phyloP scores from a whole-genome alignment of 1,284 basidiomycete species.

The Cerioporus squamosus region DNA sequence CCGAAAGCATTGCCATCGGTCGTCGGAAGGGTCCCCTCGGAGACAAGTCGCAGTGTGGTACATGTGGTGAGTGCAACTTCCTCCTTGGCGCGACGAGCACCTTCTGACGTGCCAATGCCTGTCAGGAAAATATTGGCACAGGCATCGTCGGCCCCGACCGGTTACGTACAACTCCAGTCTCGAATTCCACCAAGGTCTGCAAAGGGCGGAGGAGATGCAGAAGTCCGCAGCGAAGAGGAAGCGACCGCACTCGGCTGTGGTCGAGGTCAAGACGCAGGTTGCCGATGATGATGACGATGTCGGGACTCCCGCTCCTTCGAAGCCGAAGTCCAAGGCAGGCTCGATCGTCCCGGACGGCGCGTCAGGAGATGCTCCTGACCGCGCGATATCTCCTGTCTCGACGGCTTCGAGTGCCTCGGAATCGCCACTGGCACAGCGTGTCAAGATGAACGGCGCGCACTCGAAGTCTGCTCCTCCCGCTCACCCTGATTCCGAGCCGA shows the following conservation, averaged over 20 bases:
- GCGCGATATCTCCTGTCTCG: slow-evolving; percentile 68
- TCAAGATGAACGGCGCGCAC: slow-evolving; percentile 55
- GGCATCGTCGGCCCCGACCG: slow-evolving; percentile 77
- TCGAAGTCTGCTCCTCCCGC: slow-evolving; percentile 32
- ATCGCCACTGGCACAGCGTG: slow-evolving; percentile 63
- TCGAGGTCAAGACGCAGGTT: slow-evolving; percentile 41
- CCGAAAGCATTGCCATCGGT: slow-evolving; percentile 83
- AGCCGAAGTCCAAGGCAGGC: slow-evolving; percentile 36
- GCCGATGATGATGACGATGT: slow-evolving; percentile 61
- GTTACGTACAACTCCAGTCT: slow-evolving; percentile 78
- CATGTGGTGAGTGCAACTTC: slow-evolving; percentile 72
- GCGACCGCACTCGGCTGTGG: slow-evolving; percentile 38
- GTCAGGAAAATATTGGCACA: slow-evolving; percentile 84
- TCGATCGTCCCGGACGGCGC: slow-evolving; percentile 24
- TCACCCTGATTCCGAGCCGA: slow-evolving; percentile 6
- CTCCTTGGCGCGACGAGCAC: not conserved
- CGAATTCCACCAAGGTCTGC: slow-evolving; percentile 65
- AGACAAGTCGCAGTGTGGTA: slow-evolving; percentile 89
- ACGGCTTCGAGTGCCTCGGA: slow-evolving; percentile 72
- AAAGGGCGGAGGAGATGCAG: slow-evolving; percentile 57
- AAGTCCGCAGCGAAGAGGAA: slow-evolving; percentile 55
- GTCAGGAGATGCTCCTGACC: slow-evolving; percentile 45
- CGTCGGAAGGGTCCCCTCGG: slow-evolving; percentile 88
- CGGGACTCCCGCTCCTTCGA: slow-evolving; percentile 54
- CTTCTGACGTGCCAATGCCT: slow-evolving; percentile 7